Conservation (phyloP, 352 stramenopile species). For the Elongisporangium undulatum region DNA sequence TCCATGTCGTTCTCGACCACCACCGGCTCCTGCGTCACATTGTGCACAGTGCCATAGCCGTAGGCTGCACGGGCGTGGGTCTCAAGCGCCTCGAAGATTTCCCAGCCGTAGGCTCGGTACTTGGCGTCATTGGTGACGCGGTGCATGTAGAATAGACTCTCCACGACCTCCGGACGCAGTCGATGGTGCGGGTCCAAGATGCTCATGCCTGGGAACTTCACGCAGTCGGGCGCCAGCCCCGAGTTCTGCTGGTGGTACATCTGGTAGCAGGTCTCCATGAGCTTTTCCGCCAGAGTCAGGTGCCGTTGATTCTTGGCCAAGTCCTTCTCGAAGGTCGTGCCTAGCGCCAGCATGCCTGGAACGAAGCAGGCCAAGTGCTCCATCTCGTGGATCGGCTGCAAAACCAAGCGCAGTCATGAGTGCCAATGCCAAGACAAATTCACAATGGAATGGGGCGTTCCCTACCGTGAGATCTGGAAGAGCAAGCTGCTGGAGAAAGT, state of each 20-base stretch:
- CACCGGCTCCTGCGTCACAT: slow-evolving; percentile 39
- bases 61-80: slow-evolving; percentile 46
- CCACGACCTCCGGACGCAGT: slow-evolving; percentile 84
- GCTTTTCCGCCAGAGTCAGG: slow-evolving; percentile 59
- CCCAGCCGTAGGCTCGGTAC: slow-evolving; percentile 74
- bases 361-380: slow-evolving; percentile 90
- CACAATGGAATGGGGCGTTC: not conserved
- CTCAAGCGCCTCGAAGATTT: slow-evolving; percentile 80
- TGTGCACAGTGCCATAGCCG: slow-evolving; percentile 63
- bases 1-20: slow-evolving; percentile 57
- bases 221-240: slow-evolving; percentile 70
- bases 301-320: slow-evolving; percentile 70
- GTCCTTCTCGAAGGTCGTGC: slow-evolving; percentile 51
- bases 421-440: not conserved
- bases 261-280: slow-evolving; percentile 71
- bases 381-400: slow-evolving; percentile 29
- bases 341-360: slow-evolving; percentile 76
- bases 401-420: not conserved
- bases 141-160: slow-evolving; percentile 89
- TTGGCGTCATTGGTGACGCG: slow-evolving; percentile 76
- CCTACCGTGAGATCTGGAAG: slow-evolving; percentile 6
- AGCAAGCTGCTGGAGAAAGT: slow-evolving; percentile 18
- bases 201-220: slow-evolving; percentile 42
- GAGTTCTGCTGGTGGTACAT: slow-evolving; percentile 67
- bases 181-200: slow-evolving; percentile 29